These are phyloP conservation scores for Funneliformis mosseae DNA, from an alignment of 192 early-diverging fungal genomes.

Conservation along the genomic window DNA sequence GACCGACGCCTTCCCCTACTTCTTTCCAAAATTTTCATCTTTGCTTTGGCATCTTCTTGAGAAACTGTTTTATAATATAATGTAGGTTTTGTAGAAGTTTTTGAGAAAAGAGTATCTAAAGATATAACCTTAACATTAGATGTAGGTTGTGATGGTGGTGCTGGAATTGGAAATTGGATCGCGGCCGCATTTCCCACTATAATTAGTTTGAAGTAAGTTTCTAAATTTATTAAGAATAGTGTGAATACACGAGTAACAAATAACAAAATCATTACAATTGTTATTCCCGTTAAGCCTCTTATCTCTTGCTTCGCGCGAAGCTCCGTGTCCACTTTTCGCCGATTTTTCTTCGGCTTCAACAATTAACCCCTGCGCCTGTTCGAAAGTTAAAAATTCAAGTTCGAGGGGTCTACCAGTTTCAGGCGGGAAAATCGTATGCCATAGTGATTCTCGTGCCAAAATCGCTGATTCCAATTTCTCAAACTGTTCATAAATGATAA, in stretches of 20 bases:
- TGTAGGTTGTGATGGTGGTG: not conserved
- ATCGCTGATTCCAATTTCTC: constrained; percentile 12
- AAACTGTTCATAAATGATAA: not conserved
- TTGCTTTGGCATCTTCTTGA: constrained; percentile 19
- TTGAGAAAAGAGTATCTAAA: constrained; percentile 11
- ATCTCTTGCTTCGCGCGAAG: not conserved
- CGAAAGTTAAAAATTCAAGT: constrained; percentile 23
- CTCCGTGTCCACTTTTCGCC: not conserved
- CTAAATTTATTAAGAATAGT: not conserved
- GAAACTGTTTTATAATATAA: constrained; percentile 26
- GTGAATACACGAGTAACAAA: not conserved
- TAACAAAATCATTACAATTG: not conserved
- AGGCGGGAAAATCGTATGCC: constrained; percentile 16
- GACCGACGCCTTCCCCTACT: constrained; percentile 14
- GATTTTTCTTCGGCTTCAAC: constrained; percentile 20
- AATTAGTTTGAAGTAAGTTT: not conserved
- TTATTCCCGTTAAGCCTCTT: not conserved
- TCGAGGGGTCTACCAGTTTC: constrained; percentile 18
- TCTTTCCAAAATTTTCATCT: constrained; percentile 17
- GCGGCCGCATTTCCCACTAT: too few relatives aligned
- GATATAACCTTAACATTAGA: constrained; percentile 6
- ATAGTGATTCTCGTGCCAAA: constrained; percentile 7
- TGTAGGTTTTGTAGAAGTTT: constrained; percentile 10
- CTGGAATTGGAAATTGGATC: not conserved
- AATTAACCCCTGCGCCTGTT: constrained; percentile 22